Evolutionary conservation across 768 basidiomycete genomes (phyloP).

Genomic region (Russula sp.): DNA sequence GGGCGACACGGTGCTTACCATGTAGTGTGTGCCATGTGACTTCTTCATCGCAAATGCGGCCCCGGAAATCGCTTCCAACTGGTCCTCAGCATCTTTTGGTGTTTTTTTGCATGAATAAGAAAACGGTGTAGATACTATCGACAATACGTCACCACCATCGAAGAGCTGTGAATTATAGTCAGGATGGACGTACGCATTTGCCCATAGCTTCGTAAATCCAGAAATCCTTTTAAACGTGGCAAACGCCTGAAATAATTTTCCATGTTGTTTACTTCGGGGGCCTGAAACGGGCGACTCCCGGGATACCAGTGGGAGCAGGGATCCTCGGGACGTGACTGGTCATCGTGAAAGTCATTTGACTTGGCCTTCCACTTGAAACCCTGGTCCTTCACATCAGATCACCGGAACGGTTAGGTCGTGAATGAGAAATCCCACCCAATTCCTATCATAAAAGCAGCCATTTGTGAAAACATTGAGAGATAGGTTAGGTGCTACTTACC

Average conservation of each 20-base stretch:
- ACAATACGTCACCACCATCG: not conserved
- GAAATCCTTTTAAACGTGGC: slow-evolving; percentile 56
- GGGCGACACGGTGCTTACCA: slow-evolving; percentile 37
- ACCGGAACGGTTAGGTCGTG: not conserved
- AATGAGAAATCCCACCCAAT: slow-evolving; percentile 5
- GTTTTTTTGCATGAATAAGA: slow-evolving; percentile 63
- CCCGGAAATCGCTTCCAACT: slow-evolving; percentile 67
- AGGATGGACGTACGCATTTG: slow-evolving; percentile 56
- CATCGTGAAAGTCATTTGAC: slow-evolving; percentile 10
- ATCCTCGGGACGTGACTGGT: slow-evolving; percentile 37
- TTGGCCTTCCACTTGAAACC: slow-evolving; percentile 67
- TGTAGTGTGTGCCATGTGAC: slow-evolving; percentile 56
- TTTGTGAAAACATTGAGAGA: not conserved
- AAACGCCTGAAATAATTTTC: slow-evolving; percentile 60
- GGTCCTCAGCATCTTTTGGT: slow-evolving; percentile 72
- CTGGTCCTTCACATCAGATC: slow-evolving; percentile 36
- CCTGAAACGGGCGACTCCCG: slow-evolving; percentile 69
- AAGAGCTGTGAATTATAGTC: not conserved
- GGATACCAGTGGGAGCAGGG: slow-evolving; percentile 78
- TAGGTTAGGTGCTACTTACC: slow-evolving; percentile 40
- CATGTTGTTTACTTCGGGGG: slow-evolving; percentile 72
- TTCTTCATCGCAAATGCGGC: slow-evolving; percentile 55
- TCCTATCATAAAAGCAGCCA: not conserved
- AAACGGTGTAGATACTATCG: slow-evolving; percentile 71
- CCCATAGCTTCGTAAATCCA: slow-evolving; percentile 79